Conservation (phyloP, 768 basidiomycete genomes). For the Lactarius psammicola region DNA sequence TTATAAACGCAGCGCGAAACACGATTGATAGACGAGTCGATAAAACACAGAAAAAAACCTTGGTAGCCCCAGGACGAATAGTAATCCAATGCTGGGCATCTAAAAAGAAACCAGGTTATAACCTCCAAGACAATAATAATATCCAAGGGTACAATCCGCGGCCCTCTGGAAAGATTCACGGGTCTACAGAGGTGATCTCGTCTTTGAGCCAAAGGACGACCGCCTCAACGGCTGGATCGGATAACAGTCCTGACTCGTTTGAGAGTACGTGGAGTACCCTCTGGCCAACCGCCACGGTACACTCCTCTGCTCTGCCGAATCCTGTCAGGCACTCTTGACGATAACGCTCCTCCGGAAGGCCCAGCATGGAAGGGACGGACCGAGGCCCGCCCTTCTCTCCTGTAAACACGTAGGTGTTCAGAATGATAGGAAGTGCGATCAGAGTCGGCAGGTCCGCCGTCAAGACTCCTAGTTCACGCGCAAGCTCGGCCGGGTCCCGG, state of each 20-base stretch:
- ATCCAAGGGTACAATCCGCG: not conserved
- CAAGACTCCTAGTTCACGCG: slow-evolving; percentile 48
- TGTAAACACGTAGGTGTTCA: slow-evolving; percentile 44
- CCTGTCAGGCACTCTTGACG: slow-evolving; percentile 67
- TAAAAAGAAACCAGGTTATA: not conserved
- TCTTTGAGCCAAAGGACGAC: slow-evolving; percentile 30
- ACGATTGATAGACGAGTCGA: not conserved
- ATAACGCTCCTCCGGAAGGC: slow-evolving; percentile 61
- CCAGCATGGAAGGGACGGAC: slow-evolving; percentile 54
- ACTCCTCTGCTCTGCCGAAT: slow-evolving; percentile 77
- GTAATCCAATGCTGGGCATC: not conserved
- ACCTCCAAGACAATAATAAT: not conserved
- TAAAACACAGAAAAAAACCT: not conserved
- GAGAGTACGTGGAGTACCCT: slow-evolving; percentile 54
- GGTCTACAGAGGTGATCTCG: slow-evolving; percentile 28
- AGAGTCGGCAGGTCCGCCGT: slow-evolving; percentile 70
- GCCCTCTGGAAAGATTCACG: not conserved
- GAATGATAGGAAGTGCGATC: slow-evolving; percentile 66
- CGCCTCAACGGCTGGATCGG: slow-evolving; percentile 30
- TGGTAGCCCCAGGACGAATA: not conserved
- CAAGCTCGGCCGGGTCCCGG: slow-evolving; percentile 32
- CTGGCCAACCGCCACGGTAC: slow-evolving; percentile 55
- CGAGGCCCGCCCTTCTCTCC: slow-evolving; percentile 34
- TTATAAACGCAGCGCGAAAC: not conserved
- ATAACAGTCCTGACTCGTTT: slow-evolving; percentile 7